Conservation (phyloP, 176 grass and related monocot genomes). For the Oryza glaberrima region DNA sequence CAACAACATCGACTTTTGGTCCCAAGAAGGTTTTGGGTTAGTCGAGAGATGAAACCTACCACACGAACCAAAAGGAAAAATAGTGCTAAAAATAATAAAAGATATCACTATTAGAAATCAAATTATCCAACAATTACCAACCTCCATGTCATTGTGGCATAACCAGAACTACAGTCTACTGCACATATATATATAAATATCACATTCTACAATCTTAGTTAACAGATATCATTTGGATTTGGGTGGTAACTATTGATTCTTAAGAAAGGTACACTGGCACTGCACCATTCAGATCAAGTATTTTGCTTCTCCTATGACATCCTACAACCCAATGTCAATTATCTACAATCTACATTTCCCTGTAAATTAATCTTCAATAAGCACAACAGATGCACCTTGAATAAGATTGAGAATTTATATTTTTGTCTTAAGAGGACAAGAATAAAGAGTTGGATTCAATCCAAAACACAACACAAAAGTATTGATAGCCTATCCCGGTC, state of each 20-base stretch:
- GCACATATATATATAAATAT: conserved; percentile 8
- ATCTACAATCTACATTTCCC: conserved; percentile 1
- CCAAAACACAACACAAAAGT: background rate
- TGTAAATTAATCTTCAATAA: background rate
- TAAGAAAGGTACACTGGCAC: background rate
- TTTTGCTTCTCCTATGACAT: conserved; percentile 12
- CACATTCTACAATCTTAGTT: conserved; percentile 9
- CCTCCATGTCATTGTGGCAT: background rate
- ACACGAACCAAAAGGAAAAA: background rate
- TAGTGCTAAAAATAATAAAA: background rate
- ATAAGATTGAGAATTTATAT: conserved; percentile 2
- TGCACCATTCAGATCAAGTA: conserved; percentile 1
- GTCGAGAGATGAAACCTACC: background rate
- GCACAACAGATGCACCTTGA: conserved; percentile 1
- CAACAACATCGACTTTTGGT: background rate
- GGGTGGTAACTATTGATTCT: background rate
- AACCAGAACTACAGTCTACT: conserved; percentile 10
- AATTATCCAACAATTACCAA: background rate
- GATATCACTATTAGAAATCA: background rate
- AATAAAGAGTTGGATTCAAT: background rate
- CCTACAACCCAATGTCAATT: conserved; percentile 16
- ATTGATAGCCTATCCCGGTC: background rate
- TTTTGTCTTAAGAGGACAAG: background rate
- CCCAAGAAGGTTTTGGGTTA: background rate
- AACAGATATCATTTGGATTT: background rate